Conservation (phyloP, 2,329 filamentous ascomycete genomes). For the Xylaria arbuscula region DNA sequence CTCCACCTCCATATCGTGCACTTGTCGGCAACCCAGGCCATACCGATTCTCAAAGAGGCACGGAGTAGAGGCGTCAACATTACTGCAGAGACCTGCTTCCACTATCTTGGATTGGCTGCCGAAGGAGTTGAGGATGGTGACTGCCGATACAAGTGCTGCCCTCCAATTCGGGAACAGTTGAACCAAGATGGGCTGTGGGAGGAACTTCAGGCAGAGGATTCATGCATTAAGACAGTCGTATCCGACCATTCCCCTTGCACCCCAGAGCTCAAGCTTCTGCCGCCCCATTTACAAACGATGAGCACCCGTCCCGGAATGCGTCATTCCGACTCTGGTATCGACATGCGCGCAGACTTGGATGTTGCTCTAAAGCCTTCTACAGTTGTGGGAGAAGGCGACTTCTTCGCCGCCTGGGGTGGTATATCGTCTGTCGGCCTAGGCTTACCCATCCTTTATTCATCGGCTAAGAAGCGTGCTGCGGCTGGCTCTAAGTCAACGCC, state of each 20-base stretch:
- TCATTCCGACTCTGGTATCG: slow-evolving; percentile 66
- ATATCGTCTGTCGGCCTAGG: slow-evolving; percentile 95
- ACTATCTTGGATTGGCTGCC: slow-evolving; percentile 86
- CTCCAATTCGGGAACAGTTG: slow-evolving; percentile 81
- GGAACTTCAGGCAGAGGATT: slow-evolving; percentile 76
- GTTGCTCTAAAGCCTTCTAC: slow-evolving; percentile 52
- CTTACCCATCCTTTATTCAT: slow-evolving; percentile 88
- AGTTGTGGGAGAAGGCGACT: slow-evolving; percentile 74
- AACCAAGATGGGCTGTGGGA: slow-evolving; percentile 91
- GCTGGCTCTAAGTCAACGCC: slow-evolving; percentile 56
- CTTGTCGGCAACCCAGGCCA: slow-evolving; percentile 87
- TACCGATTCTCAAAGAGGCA: slow-evolving; percentile 81
- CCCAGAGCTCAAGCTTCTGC: slow-evolving; percentile 90
- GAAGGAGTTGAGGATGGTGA: slow-evolving; percentile 87
- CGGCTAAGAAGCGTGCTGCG: slow-evolving; percentile 70
- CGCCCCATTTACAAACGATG: slow-evolving; percentile 70
- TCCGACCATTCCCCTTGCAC: slow-evolving; percentile 98
- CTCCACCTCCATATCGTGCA: slow-evolving; percentile 94
- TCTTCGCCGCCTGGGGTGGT: slow-evolving; percentile 96
- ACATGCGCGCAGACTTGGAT: slow-evolving; percentile 55
- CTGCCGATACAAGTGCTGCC: slow-evolving; percentile 94
- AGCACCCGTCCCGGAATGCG: slow-evolving; percentile 52
- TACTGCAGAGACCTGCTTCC: slow-evolving; percentile 95
- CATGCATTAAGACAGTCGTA: slow-evolving; percentile 90
- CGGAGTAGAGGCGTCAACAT: slow-evolving; percentile 81